Base-by-base conservation (phyloP, 345 rosid genomes). In the Cardamine resedifolia region DNA sequence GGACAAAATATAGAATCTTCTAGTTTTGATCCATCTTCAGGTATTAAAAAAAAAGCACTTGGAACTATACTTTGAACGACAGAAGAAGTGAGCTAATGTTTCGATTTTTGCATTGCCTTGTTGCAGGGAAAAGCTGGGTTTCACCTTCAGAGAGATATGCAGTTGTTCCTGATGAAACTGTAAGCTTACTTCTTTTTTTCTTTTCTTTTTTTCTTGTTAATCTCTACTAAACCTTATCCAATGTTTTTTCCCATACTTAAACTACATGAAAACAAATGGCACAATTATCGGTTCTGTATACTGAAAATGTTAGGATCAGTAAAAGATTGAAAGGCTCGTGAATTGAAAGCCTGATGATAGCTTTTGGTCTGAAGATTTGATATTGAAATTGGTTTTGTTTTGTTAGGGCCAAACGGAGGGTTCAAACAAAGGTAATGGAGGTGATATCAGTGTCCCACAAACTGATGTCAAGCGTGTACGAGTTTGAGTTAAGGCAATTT, bases 91-190 rank as follows among this genome's bases (percentile, higher is more conserved):
- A 34, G 24, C 52, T 56, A 56, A 55, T 47, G 60, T n/a, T 44
- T 56, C 45, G 45, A 4, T 16, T 19, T 9, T 8, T 47, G 8
- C 16, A 19, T 56, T 41, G 58, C 16, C 15, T 80, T 60, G 34
- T 53, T 58, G 68, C 87, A 91, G 97, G 97, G 52, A 91, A 88
- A 84, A 77, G 76, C 76, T 91, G 96, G 97, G 85, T 95, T 48
- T 85, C 96, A 11, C 96, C 86, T 31, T 71, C 92, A 1, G 98
- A 87, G 81, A 83, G 96, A 90, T 95, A 95, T 81, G 96, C 98
- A 0, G 85, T 91, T 75, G 99, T 90, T 81, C 98, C 97, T 21
- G 85, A 82, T 62, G 97, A 95, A 85, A 80, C 82, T 10, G 99
- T 90, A 72, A 86, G 96, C 74, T 16, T 44, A 7, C 21, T 44